A percentile compares a stretch with the other conserved stretches of the same genome.
Conservation (phyloP, 108 stramenopile species). For the Aurantiochytrium sp. region DNA sequence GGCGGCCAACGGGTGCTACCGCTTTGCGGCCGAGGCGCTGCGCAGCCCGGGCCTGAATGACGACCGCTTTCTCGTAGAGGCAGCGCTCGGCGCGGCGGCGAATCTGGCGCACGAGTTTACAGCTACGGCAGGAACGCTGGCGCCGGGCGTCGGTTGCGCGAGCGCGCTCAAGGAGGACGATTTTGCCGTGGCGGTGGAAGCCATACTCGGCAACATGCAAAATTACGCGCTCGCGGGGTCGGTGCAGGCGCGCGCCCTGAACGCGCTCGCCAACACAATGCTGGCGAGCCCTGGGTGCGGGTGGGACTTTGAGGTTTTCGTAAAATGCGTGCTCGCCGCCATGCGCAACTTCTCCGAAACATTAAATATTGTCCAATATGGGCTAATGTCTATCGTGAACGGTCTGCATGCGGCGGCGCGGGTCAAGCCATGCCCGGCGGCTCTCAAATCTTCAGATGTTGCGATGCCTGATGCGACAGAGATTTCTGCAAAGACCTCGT, state of each 20-base stretch:
- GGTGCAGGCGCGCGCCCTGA: not conserved
- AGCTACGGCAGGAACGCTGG: not conserved
- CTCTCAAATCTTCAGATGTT: too few relatives aligned
- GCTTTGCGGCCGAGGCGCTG: not conserved
- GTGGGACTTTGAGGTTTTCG: not conserved
- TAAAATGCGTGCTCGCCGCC: not conserved
- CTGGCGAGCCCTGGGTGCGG: not conserved
- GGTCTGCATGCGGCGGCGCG: not conserved
- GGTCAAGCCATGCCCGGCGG: too few relatives aligned
- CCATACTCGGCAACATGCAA: not conserved
- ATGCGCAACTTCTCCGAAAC: slow-evolving; percentile 26
- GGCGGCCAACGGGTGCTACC: not conserved
- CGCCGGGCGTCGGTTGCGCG: not conserved
- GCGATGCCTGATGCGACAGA: not conserved
- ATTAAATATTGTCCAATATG: not conserved
- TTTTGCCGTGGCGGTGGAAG: not conserved
- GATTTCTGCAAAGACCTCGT: too few relatives aligned
- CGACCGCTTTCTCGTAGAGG: not conserved
- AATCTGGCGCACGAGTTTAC: not conserved
- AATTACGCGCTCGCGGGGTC: not conserved
- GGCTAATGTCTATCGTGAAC: not conserved
- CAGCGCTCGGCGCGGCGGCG: not conserved
- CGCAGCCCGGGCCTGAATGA: not conserved
- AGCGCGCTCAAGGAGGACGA: not conserved
- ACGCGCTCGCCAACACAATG: slow-evolving; percentile 14